phyloP scores from a whole-genome alignment of 768 basidiomycete genomes.

The Sporobolomyces phaffii region DNA sequence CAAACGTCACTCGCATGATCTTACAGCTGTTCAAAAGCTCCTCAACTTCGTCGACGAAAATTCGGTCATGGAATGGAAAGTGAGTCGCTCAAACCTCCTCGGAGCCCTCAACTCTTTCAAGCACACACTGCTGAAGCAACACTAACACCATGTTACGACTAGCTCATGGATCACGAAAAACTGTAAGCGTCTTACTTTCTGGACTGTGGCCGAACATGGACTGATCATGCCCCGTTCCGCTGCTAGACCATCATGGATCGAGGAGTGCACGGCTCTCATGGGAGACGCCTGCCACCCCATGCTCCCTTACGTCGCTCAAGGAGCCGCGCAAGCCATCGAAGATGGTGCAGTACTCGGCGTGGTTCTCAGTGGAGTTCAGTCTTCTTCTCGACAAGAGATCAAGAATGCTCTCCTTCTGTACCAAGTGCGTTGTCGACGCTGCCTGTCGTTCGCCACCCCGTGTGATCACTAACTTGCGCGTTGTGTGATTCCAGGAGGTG shows the following conservation, averaged over 20 bases:
- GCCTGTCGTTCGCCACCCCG: not conserved
- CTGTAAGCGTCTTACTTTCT: not conserved
- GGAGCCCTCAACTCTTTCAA: no score
- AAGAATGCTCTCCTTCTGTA: slow-evolving; percentile 42
- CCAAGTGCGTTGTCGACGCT: slow-evolving; percentile 21
- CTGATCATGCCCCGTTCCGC: slow-evolving; percentile 34
- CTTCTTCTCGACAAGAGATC: slow-evolving; percentile 37
- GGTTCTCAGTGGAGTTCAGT: slow-evolving; percentile 42
- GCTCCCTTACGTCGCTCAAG: slow-evolving; percentile 46
- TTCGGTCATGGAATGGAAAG: slow-evolving; percentile 50
- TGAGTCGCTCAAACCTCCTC: not conserved
- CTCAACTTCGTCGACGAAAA: slow-evolving; percentile 46
- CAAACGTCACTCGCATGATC: not conserved
- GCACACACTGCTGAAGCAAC: no score
- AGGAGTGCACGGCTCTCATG: slow-evolving; percentile 45
- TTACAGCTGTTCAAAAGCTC: slow-evolving; percentile 44
- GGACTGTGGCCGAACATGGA: no score
- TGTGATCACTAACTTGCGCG: no score
- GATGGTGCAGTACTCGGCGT: slow-evolving; percentile 48
- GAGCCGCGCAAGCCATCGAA: slow-evolving; percentile 51
- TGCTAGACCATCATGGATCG: slow-evolving; percentile 48
- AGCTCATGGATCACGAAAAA: slow-evolving; percentile 20
- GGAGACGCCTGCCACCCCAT: slow-evolving; percentile 50
- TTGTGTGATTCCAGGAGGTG: slow-evolving; percentile 25
- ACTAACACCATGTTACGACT: no score